Conservation (phyloP, 78 protist species). For the Dictyostelium citrinum region DNA sequence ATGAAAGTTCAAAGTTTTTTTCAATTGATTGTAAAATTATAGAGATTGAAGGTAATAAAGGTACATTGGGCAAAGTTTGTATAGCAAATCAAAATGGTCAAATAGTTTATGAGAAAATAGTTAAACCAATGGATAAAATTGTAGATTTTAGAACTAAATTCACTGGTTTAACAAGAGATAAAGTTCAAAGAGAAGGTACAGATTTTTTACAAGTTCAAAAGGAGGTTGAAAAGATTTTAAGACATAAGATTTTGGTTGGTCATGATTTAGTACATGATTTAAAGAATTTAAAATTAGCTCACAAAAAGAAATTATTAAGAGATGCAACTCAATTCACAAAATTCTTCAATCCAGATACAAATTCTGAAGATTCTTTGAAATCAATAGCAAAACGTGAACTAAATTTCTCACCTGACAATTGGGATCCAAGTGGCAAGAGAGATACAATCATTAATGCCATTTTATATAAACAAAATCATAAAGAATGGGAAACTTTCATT, state of each 20-base stretch:
- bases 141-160: slow-evolving; percentile 38
- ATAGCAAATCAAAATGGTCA: slow-evolving; percentile 1
- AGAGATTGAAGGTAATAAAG: slow-evolving; percentile 24
- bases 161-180: slow-evolving; percentile 40
- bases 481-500: slow-evolving; percentile 47
- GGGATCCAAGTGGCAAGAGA: neutral
- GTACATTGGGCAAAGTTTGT: slow-evolving; percentile 43
- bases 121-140: slow-evolving; percentile 6
- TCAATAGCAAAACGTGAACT: neutral
- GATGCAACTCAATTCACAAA: slow-evolving; percentile 3
- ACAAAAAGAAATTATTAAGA: slow-evolving; percentile 1
- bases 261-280: slow-evolving; percentile 28
- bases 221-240: neutral
- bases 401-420: neutral
- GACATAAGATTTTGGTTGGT: slow-evolving; percentile 26
- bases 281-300: neutral
- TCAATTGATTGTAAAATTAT: slow-evolving; percentile 69
- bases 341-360: neutral
- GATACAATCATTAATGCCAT: neutral
- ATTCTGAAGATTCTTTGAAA: slow-evolving; percentile 2
- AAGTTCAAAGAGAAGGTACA: slow-evolving; percentile 9
- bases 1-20: slow-evolving; percentile 2
- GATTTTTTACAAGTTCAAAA: slow-evolving; percentile 24
- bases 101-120: slow-evolving; percentile 25
- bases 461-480: slow-evolving; percentile 14